Percentiles rank a stretch among this genome's conserved stretches.
Conservation (phyloP, 1,284 basidiomycete genomes). For the Irpex sp. region DNA sequence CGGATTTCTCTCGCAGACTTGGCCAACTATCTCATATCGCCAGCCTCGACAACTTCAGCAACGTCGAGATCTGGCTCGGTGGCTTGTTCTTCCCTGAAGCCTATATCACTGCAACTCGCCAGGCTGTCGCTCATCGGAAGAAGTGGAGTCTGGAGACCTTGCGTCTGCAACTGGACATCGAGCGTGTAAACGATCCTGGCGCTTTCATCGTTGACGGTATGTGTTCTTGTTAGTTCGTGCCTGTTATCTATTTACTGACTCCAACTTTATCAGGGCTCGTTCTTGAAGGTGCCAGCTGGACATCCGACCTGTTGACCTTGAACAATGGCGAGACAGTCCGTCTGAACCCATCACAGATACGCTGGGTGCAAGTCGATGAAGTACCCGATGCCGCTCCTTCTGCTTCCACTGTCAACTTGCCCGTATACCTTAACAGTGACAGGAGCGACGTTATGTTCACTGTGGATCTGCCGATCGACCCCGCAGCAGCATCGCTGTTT, state of each 20-base stretch:
- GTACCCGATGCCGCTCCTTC: constrained; percentile 21
- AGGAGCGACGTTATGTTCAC: constrained; percentile 88
- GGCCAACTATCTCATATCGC: constrained; percentile 79
- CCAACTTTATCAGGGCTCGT: constrained; percentile 58
- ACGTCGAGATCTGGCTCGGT: constrained; percentile 85
- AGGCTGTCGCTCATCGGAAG: constrained; percentile 86
- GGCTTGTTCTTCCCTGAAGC: constrained; percentile 94
- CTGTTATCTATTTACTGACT: neutral
- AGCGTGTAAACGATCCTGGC: constrained; percentile 64
- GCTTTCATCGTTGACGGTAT: constrained; percentile 84
- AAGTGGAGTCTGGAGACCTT: constrained; percentile 91
- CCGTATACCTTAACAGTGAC: constrained; percentile 90
- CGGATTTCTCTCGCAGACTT: constrained; percentile 75
- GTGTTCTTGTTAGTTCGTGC: constrained; percentile 18
- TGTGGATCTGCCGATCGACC: constrained; percentile 73
- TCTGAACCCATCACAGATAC: constrained; percentile 74
- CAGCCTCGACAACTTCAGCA: constrained; percentile 54
- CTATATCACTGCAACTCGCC: constrained; percentile 90
- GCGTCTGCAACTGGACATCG: constrained; percentile 73
- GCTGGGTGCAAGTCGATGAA: constrained; percentile 75
- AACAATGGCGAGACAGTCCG: constrained; percentile 79
- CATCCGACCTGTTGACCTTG: constrained; percentile 57
- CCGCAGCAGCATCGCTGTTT: constrained; percentile 56
- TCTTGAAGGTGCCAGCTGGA: constrained; percentile 82
- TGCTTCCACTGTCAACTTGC: constrained; percentile 60